A percentile compares a stretch with the other conserved stretches of the same genome.
phyloP scores from a whole-genome alignment of 2,329 filamentous ascomycete species.

The Penicillium glabrum region DNA sequence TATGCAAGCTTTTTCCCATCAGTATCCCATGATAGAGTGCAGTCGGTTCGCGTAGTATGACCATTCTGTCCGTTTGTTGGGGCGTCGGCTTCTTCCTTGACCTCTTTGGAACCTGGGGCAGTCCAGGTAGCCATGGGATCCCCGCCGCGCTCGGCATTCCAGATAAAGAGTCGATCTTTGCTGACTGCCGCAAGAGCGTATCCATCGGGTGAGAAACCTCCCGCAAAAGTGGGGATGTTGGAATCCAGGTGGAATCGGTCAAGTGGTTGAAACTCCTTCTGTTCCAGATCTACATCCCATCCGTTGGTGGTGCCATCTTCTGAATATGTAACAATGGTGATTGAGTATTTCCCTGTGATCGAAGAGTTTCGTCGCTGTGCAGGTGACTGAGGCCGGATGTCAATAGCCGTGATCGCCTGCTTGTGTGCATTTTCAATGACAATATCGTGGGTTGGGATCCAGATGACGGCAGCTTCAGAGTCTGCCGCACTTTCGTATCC shows the following conservation, averaged over 20 bases:
- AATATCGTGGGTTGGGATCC: slow-evolving; percentile 48
- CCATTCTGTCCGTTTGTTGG: slow-evolving; percentile 39
- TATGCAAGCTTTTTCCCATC: slow-evolving; percentile 56
- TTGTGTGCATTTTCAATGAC: slow-evolving; percentile 40
- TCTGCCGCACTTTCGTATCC: slow-evolving; percentile 41
- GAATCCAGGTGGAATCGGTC: slow-evolving; percentile 39
- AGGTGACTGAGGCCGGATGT: slow-evolving; percentile 38
- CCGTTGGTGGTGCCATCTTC: slow-evolving; percentile 47
- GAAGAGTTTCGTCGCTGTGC: slow-evolving; percentile 23
- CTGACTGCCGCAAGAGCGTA: slow-evolving; percentile 47
- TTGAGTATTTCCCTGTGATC: slow-evolving; percentile 26
- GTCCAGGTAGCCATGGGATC: slow-evolving; percentile 44
- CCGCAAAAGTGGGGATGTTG: slow-evolving; percentile 39
- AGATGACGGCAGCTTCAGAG: slow-evolving; percentile 38
- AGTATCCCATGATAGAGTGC: slow-evolving; percentile 52
- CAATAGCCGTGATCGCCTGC: slow-evolving; percentile 45
- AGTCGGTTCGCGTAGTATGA: slow-evolving; percentile 29
- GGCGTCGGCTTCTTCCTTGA: slow-evolving; percentile 34
- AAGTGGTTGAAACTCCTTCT: slow-evolving; percentile 36
- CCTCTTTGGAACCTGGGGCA: slow-evolving; percentile 29
- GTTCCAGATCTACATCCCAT: slow-evolving; percentile 44
- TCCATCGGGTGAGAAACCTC: slow-evolving; percentile 49
- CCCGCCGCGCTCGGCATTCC: slow-evolving; percentile 48
- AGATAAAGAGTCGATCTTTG: slow-evolving; percentile 45
- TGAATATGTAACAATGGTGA: slow-evolving; percentile 46